Conservation (phyloP, 73 alveolate species). For the Tetrahymena elliotti region DNA sequence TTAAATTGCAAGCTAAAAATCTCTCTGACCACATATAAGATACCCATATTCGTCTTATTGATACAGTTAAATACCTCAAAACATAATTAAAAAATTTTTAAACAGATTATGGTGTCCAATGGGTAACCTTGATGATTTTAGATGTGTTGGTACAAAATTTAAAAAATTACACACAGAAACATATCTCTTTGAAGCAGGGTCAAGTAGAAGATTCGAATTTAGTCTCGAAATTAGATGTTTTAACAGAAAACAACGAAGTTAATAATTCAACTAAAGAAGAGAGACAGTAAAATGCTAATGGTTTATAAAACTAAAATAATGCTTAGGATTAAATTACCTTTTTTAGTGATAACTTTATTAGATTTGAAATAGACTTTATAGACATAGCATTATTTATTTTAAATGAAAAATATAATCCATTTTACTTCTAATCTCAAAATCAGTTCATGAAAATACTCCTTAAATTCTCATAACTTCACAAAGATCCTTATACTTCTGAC, state of each 20-base stretch:
- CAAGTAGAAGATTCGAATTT: background rate
- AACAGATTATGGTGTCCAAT: background rate
- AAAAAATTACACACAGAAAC: background rate
- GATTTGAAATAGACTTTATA: background rate
- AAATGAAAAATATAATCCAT: background rate
- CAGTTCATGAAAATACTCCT: background rate
- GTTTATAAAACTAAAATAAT: background rate
- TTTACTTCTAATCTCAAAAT: background rate
- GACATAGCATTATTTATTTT: background rate
- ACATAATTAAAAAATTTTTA: background rate
- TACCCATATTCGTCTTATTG: background rate
- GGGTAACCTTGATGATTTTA: background rate
- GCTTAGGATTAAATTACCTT: background rate
- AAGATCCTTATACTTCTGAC: background rate
- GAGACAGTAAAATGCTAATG: background rate
- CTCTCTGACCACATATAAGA: background rate
- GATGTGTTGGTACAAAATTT: background rate
- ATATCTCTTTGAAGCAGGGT: background rate
- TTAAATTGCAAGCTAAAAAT: background rate
- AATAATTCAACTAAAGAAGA: background rate
- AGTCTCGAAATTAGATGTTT: background rate
- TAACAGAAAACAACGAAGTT: background rate
- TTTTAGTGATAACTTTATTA: background rate
- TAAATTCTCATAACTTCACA: background rate
- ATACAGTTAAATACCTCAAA: background rate